Evolutionary conservation across 1,284 basidiomycete species (phyloP).

Genomic region (Rhodotorula sp.): DNA sequence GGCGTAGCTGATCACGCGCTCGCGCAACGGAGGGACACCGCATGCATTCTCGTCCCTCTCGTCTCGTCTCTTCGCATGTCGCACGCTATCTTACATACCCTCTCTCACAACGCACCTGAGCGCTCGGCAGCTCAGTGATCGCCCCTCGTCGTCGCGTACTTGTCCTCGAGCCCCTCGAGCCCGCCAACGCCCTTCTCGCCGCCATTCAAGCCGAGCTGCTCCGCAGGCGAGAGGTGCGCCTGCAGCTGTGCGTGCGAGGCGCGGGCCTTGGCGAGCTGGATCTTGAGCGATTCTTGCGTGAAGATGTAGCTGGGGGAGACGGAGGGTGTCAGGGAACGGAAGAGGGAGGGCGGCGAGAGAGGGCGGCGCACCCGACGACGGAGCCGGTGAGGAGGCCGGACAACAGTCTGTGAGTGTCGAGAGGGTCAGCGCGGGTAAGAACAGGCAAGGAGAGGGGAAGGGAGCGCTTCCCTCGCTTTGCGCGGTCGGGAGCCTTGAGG

Average conservation of each 20-base stretch:
- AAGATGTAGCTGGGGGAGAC: conserved; percentile 23
- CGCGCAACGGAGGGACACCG: background rate
- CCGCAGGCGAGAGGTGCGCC: background rate
- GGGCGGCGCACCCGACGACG: conserved; percentile 4
- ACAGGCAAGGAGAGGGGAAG: background rate
- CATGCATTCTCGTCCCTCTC: background rate
- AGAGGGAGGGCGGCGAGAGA: background rate
- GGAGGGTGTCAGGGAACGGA: background rate
- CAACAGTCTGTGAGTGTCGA: background rate
- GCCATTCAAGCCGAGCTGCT: conserved; percentile 14
- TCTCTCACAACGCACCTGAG: background rate
- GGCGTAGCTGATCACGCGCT: background rate
- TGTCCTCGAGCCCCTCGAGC: conserved; percentile 43
- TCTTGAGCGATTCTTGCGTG: conserved; percentile 34
- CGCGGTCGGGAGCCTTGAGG: background rate
- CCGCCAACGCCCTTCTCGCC: conserved; percentile 43
- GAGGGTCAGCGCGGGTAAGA: background rate
- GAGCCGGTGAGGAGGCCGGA: conserved; percentile 10
- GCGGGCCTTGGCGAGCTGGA: conserved; percentile 27
- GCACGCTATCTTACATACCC: background rate
- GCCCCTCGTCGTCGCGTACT: conserved; percentile 46
- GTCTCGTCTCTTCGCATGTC: too few species aligned
- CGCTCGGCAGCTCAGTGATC: conserved; percentile 37
- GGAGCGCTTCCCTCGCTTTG: too few species aligned
- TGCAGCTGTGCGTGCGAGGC: conserved; percentile 5